Conservation (phyloP, 495 filamentous ascomycete species). For the Schizothecium vesticola region DNA sequence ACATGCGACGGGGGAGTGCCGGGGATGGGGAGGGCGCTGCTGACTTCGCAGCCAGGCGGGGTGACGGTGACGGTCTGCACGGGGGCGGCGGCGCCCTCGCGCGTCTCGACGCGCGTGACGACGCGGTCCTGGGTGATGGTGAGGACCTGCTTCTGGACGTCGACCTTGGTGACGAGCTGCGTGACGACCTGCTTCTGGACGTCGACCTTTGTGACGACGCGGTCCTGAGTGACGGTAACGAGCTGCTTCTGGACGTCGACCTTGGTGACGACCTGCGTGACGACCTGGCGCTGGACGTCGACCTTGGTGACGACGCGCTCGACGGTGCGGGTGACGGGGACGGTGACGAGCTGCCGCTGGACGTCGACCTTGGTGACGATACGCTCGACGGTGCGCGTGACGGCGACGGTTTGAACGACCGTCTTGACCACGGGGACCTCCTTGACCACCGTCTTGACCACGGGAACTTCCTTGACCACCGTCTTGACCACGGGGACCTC, state of each 20-base stretch:
- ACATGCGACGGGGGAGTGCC: background rate
- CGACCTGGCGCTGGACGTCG: conserved; percentile 2
- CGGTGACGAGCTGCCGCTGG: conserved; percentile 3
- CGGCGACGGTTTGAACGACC: background rate
- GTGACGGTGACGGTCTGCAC: background rate
- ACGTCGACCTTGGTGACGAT: conserved; percentile 1
- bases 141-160: background rate
- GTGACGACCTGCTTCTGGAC: background rate
- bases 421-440: background rate
- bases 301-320: conserved; percentile 1
- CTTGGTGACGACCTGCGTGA: conserved; percentile 1
- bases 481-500: background rate
- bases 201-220: background rate
- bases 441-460: background rate
- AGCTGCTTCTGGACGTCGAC: background rate
- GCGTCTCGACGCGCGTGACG: background rate
- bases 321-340: background rate
- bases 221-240: conserved; percentile 1
- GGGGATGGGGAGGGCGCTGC: background rate
- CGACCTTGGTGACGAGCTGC: conserved; percentile 6
- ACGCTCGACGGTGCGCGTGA: background rate
- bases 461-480: background rate
- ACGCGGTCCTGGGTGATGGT: conserved; percentile 3
- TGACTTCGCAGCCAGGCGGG: background rate
- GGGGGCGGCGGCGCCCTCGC: background rate